These are phyloP conservation scores for Rugiboletus extremiorientalis DNA, from an alignment of 1,284 basidiomycete species.

Conservation along the genomic window DNA sequence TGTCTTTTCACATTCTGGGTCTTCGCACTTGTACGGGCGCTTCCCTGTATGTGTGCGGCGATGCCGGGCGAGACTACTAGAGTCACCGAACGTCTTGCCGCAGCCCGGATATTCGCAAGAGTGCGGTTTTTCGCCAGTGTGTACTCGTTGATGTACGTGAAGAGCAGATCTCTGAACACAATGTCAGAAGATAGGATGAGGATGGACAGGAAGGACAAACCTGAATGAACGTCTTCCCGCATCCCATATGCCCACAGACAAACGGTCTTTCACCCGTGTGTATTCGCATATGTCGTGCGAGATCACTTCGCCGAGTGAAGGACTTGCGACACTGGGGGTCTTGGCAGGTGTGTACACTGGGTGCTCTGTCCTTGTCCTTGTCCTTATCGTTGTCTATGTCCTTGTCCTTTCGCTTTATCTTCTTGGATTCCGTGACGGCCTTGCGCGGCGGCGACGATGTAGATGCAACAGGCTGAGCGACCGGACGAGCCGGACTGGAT, in stretches of 20 bases:
- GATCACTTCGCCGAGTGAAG: constrained; percentile 75
- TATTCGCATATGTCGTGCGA: constrained; percentile 80
- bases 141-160: constrained; percentile 83
- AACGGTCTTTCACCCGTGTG: constrained; percentile 90
- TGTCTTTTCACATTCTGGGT: constrained; percentile 78
- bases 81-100: constrained; percentile 83
- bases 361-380: constrained; percentile 30
- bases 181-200: constrained; percentile 10
- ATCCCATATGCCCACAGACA: constrained; percentile 63
- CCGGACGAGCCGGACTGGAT: constrained; percentile 36
- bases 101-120: constrained; percentile 85
- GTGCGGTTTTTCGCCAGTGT: constrained; percentile 89
- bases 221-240: constrained; percentile 86
- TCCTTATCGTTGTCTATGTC: constrained; percentile 38
- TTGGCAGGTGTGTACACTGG: constrained; percentile 52
- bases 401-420: constrained; percentile 38
- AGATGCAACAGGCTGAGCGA: constrained; percentile 34
- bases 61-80: constrained; percentile 85
- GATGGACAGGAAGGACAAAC: constrained; percentile 38
- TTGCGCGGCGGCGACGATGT: constrained; percentile 32
- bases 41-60: constrained; percentile 85
- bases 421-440: constrained; percentile 33
- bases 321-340: constrained; percentile 70
- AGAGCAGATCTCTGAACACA: constrained; percentile 71
- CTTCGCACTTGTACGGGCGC: constrained; percentile 79